Percentiles rank a stretch among this genome's conserved stretches.
These are phyloP conservation scores for Populus alba DNA, from an alignment of 345 rosid species.

Conservation along the genomic window DNA sequence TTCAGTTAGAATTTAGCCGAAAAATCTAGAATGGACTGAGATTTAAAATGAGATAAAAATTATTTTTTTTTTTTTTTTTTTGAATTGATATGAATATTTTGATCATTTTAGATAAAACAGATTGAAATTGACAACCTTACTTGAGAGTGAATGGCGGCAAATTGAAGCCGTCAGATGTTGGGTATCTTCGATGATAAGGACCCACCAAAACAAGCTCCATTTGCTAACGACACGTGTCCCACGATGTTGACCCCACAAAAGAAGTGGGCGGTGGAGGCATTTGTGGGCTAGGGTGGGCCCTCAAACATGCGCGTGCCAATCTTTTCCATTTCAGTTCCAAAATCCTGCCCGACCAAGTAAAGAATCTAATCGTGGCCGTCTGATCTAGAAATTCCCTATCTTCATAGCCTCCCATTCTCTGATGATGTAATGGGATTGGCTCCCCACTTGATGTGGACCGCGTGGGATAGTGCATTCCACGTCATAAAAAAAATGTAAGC, in stretches of 20 bases:
- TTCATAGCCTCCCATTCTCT: background rate
- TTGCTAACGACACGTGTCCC: constrained; percentile 4
- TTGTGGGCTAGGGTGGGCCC: constrained; percentile 20
- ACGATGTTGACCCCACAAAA: constrained; percentile 1
- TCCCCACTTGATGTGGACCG: constrained; percentile 34
- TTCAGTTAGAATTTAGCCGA: too few relatives aligned
- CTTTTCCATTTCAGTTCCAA: constrained; percentile 8
- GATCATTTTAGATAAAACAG: too few relatives aligned
- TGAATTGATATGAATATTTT: too few relatives aligned
- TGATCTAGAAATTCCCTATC: background rate
- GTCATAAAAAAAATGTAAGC: constrained; percentile 6
- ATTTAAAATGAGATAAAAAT: too few relatives aligned
- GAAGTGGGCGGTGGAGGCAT: constrained; percentile 28
- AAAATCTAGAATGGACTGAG: too few relatives aligned
- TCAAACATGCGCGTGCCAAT: constrained; percentile 27
- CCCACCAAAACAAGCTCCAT: background rate
- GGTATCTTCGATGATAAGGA: background rate
- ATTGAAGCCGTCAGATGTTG: constrained; percentile 31
- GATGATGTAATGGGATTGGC: constrained; percentile 30
- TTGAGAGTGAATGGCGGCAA: constrained; percentile 14
- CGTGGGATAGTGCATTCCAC: constrained; percentile 40
- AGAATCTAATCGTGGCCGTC: constrained; percentile 37
- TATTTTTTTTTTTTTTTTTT: too few relatives aligned
- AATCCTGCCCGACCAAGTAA: constrained; percentile 17
- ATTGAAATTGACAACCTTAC: too few relatives aligned